phyloP scores from a whole-genome alignment of 2,329 filamentous ascomycete species.

The Rachicladosporium sp. region DNA sequence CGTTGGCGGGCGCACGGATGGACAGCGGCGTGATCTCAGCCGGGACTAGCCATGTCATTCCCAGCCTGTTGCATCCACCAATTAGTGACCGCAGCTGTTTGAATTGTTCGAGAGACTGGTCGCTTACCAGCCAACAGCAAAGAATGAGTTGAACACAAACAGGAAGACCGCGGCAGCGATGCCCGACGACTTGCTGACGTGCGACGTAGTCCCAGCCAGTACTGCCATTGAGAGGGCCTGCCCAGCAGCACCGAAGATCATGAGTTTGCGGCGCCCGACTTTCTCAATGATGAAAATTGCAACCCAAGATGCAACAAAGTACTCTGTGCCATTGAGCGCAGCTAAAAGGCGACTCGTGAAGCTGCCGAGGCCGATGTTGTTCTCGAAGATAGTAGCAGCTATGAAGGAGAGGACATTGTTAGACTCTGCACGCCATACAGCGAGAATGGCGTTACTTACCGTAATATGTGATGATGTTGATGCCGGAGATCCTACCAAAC shows the following conservation, averaged over 20 bases:
- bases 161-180: conserved; percentile 26
- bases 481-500: conserved; percentile 9
- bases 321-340: conserved; percentile 42
- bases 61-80: neutral
- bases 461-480: conserved; percentile 18
- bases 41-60: conserved; percentile 12
- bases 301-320: conserved; percentile 38
- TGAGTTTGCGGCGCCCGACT: conserved; percentile 50
- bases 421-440: neutral
- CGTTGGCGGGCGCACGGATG: conserved; percentile 24
- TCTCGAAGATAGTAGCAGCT: conserved; percentile 40
- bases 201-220: conserved; percentile 17
- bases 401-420: no score
- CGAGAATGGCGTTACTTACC: conserved; percentile 35
- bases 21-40: conserved; percentile 23
- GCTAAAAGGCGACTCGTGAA: conserved; percentile 38
- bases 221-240: conserved; percentile 19
- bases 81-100: neutral
- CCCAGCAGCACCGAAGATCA: conserved; percentile 56
- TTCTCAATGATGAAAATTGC: conserved; percentile 39
- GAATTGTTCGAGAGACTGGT: no score
- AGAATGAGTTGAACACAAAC: conserved; percentile 27
- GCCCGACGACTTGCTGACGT: conserved; percentile 13
- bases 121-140: conserved; percentile 21
- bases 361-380: conserved; percentile 38